A percentile compares a stretch with the other conserved stretches of the same genome.
Evolutionary conservation across 257 asterid genomes (phyloP).

Genomic region (Catharanthus roseus): DNA sequence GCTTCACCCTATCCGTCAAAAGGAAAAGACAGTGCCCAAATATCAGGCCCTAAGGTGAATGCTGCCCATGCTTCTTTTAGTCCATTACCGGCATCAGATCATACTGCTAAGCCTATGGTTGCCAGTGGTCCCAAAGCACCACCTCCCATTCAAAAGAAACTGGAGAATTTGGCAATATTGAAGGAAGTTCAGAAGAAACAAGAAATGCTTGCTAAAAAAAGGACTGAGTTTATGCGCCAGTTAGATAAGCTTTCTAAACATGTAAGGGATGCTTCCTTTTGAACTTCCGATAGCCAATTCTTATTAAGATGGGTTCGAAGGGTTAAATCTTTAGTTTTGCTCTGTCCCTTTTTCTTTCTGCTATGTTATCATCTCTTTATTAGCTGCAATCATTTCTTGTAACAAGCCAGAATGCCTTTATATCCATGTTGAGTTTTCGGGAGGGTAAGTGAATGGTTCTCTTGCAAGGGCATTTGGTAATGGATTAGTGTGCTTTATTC

Average conservation of each 20-base stretch:
- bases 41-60: slow-evolving; percentile 35
- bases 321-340: background rate
- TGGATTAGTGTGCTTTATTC: background rate
- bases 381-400: background rate
- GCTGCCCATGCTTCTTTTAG: slow-evolving; percentile 28
- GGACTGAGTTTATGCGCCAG: slow-evolving; percentile 68
- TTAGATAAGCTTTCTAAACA: slow-evolving; percentile 78
- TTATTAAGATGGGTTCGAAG: background rate
- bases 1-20: slow-evolving; percentile 35
- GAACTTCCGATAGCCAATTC: background rate
- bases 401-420: background rate
- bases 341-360: background rate
- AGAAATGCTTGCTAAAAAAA: slow-evolving; percentile 93
- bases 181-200: slow-evolving; percentile 95
- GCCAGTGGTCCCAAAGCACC: slow-evolving; percentile 52
- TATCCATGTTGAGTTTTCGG: background rate
- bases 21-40: slow-evolving; percentile 48
- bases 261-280: slow-evolving; percentile 38
- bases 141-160: slow-evolving; percentile 63
- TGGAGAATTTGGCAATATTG: slow-evolving; percentile 75
- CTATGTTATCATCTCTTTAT: background rate
- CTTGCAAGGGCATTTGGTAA: background rate
- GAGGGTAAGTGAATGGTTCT: background rate
- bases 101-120: slow-evolving; percentile 33
- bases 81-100: slow-evolving; percentile 33